Percentiles rank a stretch among this genome's conserved stretches.
These are phyloP conservation scores for Durotheca rogersii DNA, from an alignment of 495 filamentous ascomycete genomes.

Conservation along the genomic window DNA sequence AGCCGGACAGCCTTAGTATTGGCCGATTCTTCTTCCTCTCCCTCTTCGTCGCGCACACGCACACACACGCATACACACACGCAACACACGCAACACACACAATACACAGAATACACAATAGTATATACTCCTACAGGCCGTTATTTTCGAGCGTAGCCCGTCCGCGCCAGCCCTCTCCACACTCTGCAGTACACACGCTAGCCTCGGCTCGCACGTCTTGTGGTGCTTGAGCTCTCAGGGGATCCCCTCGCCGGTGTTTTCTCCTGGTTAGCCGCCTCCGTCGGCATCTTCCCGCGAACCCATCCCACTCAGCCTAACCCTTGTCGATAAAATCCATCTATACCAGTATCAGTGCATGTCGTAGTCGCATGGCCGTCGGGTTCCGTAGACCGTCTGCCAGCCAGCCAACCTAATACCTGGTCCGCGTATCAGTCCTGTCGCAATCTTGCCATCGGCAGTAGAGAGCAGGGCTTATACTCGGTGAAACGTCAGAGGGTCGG, in stretches of 20 bases:
- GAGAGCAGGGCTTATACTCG: slow-evolving; percentile 24
- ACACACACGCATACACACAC: slow-evolving; percentile 5
- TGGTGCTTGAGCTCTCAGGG: too few relatives aligned
- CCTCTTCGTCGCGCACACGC: not conserved
- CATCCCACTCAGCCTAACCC: slow-evolving; percentile 25
- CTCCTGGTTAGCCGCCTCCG: not conserved
- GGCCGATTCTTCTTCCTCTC: too few relatives aligned
- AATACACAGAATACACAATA: not conserved
- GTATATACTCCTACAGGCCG: not conserved
- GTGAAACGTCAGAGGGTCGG: slow-evolving; percentile 5
- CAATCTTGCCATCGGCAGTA: slow-evolving; percentile 6
- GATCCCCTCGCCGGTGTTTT: too few relatives aligned
- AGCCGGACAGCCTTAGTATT: too few relatives aligned
- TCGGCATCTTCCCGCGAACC: not conserved
- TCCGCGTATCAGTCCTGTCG: slow-evolving; percentile 22
- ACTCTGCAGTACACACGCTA: slow-evolving; percentile 8
- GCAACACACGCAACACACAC: slow-evolving; percentile 1
- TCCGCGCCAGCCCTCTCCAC: too few relatives aligned
- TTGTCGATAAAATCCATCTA: slow-evolving; percentile 28
- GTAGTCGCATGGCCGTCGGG: slow-evolving; percentile 14
- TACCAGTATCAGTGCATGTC: slow-evolving; percentile 31
- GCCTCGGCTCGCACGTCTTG: slow-evolving; percentile 13
- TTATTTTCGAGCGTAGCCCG: not conserved
- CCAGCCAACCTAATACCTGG: slow-evolving; percentile 12
- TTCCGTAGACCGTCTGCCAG: slow-evolving; percentile 17